Evolutionary conservation across 2,329 filamentous ascomycete species (phyloP).

Genomic region (Pyrenochaeta sp.): DNA sequence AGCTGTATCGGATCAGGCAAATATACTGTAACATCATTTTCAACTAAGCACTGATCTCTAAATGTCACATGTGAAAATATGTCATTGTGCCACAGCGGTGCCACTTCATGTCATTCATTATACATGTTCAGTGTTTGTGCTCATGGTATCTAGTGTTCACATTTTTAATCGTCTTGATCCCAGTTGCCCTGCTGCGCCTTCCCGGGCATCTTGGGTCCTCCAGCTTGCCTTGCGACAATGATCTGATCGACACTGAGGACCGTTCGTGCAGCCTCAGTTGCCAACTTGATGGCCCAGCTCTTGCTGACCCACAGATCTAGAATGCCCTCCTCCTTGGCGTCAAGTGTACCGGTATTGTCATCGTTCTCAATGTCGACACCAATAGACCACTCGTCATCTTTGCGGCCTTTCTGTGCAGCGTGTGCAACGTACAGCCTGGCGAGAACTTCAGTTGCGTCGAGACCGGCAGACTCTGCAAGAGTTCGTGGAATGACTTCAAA

Average conservation of each 20-base stretch:
- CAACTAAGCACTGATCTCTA: too few relatives aligned
- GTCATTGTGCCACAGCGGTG: too few relatives aligned
- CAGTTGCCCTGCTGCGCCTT: constrained; percentile 78
- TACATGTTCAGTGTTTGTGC: constrained; percentile 9
- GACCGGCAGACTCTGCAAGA: constrained; percentile 90
- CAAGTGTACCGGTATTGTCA: constrained; percentile 80
- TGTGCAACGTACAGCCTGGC: constrained; percentile 93
- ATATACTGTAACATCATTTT: neutral
- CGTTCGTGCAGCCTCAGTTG: constrained; percentile 92
- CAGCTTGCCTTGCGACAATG: constrained; percentile 96
- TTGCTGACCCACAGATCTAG: constrained; percentile 92
- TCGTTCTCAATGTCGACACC: constrained; percentile 95
- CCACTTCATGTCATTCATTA: constrained; percentile 15
- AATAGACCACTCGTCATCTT: constrained; percentile 81
- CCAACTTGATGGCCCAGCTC: constrained; percentile 96
- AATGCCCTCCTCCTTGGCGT: constrained; percentile 87
- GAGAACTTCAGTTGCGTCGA: constrained; percentile 96
- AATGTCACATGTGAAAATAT: too few relatives aligned
- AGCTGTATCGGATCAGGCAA: constrained; percentile 27
- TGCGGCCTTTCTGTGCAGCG: constrained; percentile 63
- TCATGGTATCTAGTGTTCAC: constrained; percentile 3
- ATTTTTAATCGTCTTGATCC: constrained; percentile 66
- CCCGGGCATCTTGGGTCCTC: constrained; percentile 94
- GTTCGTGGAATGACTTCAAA: constrained; percentile 78
- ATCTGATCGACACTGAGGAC: constrained; percentile 98